phyloP scores from a whole-genome alignment of 2,329 filamentous ascomycete genomes.

The Myriosclerotinia duriaeana region DNA sequence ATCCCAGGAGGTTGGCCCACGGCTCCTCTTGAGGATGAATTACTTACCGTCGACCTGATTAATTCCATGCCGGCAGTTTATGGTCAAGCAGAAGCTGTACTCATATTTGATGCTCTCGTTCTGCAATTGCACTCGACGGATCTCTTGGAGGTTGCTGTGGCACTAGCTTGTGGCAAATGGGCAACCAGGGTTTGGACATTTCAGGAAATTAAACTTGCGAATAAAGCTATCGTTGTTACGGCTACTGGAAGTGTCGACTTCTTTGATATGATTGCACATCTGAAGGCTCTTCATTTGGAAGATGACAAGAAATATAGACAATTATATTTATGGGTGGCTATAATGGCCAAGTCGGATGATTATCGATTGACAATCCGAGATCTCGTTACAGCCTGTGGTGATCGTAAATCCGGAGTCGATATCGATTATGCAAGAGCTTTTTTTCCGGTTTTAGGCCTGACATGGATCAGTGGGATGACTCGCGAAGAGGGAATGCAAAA shows the following conservation, averaged over 20 bases:
- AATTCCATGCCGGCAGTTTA: conserved; percentile 29
- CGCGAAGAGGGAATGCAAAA: conserved; percentile 27
- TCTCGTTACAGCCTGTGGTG: conserved; percentile 19
- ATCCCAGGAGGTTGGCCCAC: conserved; percentile 26
- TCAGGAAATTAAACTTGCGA: conserved; percentile 32
- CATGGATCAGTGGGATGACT: conserved; percentile 27
- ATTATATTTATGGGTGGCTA: not conserved
- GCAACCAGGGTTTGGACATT: conserved; percentile 29
- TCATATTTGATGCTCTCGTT: conserved; percentile 29
- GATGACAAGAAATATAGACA: not conserved
- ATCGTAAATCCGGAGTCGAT: conserved; percentile 23
- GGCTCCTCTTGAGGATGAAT: conserved; percentile 24
- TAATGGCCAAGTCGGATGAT: conserved; percentile 9
- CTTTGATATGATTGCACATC: not conserved
- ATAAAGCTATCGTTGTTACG: conserved; percentile 20
- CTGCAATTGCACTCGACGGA: conserved; percentile 25
- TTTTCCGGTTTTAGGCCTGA: conserved; percentile 27
- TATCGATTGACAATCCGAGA: conserved; percentile 23
- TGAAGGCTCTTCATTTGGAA: not conserved
- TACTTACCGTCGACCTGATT: conserved; percentile 27
- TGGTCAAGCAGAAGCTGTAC: conserved; percentile 26
- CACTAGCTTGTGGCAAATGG: conserved; percentile 29
- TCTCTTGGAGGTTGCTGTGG: conserved; percentile 26
- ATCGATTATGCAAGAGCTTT: conserved; percentile 32
- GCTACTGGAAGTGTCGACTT: conserved; percentile 6